Evolutionary conservation across 768 basidiomycete genomes (phyloP), one percentile per base, ranked within the genome.

Genomic region (Mycena amicta): DNA sequence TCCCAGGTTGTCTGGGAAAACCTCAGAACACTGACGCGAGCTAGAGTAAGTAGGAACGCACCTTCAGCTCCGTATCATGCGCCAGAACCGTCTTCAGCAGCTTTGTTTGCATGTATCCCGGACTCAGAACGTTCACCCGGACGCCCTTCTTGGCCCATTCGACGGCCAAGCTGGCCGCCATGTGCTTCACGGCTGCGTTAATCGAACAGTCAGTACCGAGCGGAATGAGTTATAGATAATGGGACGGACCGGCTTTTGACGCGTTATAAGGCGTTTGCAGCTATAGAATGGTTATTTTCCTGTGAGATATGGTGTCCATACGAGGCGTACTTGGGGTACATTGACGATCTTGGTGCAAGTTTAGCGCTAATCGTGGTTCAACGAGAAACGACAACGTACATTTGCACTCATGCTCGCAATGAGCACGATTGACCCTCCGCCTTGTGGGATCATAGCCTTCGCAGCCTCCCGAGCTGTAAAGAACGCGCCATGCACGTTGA

Each of bases 391-490:
- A 29, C 30, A 29, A 74, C 85, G 68, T 67, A 94, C 93, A 70
- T 84, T 87, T 33, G 93, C 93, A 68, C 90, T 92, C 93, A 98
- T 97, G 66, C 90, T 92, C 4, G 90, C 85, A 56, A 98, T 85
- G 54, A 98, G 81, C 55, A 93, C 84, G 67, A 98, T 91, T 55
- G 87, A 88, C 0, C 94, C 93, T 33, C 83, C 83, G 18, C 89
- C 85, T 52, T 82, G 79, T 8, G 88, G 84, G 60, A 95, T 90
- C 96, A 98, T 98, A 74, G 84, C 80, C 63, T 89, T 88, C 46
- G 95, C 95, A 2, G 92, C 95, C 73, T 98, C 95, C 26, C 96
- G 88, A 11, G 96, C 96, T n/a, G 94, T 96, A 76, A 89, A 96
- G 77, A 92, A 95, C 15, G 87, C 86, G 55, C 95, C 95, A 70